Base-by-base conservation (phyloP, 331 rosid genomes). In the Pyracantha coccinea region DNA sequence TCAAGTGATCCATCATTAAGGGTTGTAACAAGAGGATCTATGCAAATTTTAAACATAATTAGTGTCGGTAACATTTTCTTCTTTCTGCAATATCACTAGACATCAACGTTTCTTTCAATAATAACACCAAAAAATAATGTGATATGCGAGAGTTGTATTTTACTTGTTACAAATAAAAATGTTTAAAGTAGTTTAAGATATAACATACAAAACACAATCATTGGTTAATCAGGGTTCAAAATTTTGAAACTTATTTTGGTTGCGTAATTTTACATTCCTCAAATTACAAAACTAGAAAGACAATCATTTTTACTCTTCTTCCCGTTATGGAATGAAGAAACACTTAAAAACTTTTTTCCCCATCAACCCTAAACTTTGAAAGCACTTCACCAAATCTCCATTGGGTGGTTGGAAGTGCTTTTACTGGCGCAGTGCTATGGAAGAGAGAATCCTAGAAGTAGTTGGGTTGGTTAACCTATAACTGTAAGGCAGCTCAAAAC, bases 1-100 rank as follows among this genome's bases (percentile, higher is more conserved):
- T 35, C 32, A 38, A 67, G 54, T 61, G 69, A 73, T 45, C 70
- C 50, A 62, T 73, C 61, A 73, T 61, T 45, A 67, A 74, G 50
- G 41, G 31, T 72, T 23, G 52, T n/a, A 65, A 59, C 58, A 75
- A 61, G 33, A 19, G 47, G 20, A 60, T 75, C 62, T 38, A 47
- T 16, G 20, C 29, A 76, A 75, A 81, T 79, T 65, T 79, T 69
- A 57, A 65, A 59, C 79, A 67, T 54, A 54, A 68, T 53, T n/a
- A 8, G 73, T 85, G 93, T 89, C 88, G 85, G 89, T 75, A 73
- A 59, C 58, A 45, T 31, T 55, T 23, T 58, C 61, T 66, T 72
- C 35, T 14, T 9, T 57, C 24, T 29, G 6, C 32, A 55, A 50
- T 6, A 50, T 50, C 20, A 50, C 20, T 16, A 8, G 55, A 16